Evolutionary conservation across 805 yeast genomes (phyloP).

Genomic region (Isabelozyma rhagii): DNA sequence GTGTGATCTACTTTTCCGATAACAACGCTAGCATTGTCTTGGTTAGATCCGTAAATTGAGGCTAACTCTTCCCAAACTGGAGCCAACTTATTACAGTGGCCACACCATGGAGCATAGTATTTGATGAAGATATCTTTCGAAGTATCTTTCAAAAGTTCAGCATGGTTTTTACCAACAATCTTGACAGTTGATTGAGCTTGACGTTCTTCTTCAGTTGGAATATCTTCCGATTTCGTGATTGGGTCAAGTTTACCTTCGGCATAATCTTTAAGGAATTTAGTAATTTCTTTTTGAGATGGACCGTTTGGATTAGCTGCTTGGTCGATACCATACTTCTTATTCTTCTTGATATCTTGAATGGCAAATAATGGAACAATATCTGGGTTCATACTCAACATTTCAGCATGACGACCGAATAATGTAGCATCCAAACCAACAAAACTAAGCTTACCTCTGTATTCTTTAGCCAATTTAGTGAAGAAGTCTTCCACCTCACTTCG

Average conservation of each 20-base stretch:
- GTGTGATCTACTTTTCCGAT: constrained; percentile 91
- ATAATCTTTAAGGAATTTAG: constrained; percentile 61
- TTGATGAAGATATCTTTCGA: constrained; percentile 75
- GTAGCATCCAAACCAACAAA: constrained; percentile 86
- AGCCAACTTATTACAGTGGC: constrained; percentile 89
- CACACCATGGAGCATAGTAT: constrained; percentile 98
- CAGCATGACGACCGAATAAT: constrained; percentile 82
- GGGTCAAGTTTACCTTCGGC: constrained; percentile 65
- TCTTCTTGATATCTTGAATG: constrained; percentile 66
- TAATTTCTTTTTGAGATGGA: constrained; percentile 46
- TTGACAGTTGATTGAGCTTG: constrained; percentile 55
- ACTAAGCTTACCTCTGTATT: constrained; percentile 74
- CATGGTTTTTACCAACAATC: constrained; percentile 83
- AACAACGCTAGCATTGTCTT: constrained; percentile 50
- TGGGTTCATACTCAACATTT: constrained; percentile 76
- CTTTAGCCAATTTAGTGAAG: constrained; percentile 65
- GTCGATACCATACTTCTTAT: constrained; percentile 74
- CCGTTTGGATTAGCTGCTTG: constrained; percentile 54
- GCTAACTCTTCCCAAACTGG: constrained; percentile 89
- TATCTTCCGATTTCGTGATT: constrained; percentile 76
- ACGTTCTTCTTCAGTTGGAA: constrained; percentile 79
- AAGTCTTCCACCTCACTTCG: constrained; percentile 51
- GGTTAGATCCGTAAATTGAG: constrained; percentile 53
- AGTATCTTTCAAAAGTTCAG: constrained; percentile 55
- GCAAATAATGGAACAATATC: constrained; percentile 83